Conservation (phyloP, 441 rosid genomes). For the Erysimum pusillum region DNA sequence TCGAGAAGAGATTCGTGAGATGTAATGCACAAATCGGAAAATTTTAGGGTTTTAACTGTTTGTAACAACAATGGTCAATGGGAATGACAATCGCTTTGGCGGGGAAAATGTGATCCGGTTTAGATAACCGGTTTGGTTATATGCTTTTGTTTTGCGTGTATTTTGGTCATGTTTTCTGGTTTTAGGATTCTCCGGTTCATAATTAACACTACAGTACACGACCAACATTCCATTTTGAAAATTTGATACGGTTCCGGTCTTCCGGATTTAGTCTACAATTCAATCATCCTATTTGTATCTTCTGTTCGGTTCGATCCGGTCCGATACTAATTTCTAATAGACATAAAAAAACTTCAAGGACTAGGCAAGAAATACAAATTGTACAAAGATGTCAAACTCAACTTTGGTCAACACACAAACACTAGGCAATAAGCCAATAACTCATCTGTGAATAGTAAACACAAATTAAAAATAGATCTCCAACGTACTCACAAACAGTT, state of each 20-base stretch:
- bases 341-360: background rate
- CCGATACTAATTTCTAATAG: background rate
- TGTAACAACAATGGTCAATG: background rate
- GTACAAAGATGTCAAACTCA: constrained; percentile 3
- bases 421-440: background rate
- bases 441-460: background rate
- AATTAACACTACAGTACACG: too few species aligned
- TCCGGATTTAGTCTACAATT: too few species aligned
- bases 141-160: background rate
- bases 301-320: background rate
- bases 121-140: background rate
- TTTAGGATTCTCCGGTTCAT: background rate
- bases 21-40: background rate
- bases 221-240: too few species aligned
- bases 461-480: background rate
- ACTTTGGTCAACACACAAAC: background rate
- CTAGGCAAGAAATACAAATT: background rate
- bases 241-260: too few species aligned
- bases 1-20: background rate
- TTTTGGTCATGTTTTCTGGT: background rate
- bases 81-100: constrained; percentile 22
- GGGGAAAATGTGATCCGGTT: constrained; percentile 28
- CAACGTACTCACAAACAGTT: background rate
- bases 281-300: too few species aligned
- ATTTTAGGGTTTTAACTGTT: constrained; percentile 30